phyloP scores from a whole-genome alignment of 164 flowering plant genomes.

The Magnolia kwangsiensis region DNA sequence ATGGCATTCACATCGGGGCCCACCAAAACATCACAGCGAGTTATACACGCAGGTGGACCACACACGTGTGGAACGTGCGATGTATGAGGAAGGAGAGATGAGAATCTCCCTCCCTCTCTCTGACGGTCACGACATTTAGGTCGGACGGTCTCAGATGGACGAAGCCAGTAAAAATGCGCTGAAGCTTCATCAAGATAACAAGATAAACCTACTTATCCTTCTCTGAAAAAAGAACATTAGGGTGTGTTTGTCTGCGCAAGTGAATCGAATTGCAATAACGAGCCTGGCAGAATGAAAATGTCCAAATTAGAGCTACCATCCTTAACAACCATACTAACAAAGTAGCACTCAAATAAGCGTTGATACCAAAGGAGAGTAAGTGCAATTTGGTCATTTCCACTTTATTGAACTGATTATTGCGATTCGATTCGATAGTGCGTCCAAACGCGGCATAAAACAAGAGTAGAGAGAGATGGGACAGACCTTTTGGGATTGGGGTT shows the following conservation, averaged over 20 bases:
- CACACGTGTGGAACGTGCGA: too few relatives aligned
- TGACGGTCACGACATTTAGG: too few relatives aligned
- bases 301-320: neutral
- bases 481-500: conserved; percentile 15
- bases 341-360: too few relatives aligned
- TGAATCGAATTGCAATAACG: neutral
- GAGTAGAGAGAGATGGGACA: neutral
- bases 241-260: neutral
- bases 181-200: neutral
- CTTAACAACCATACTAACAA: too few relatives aligned
- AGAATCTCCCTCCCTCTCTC: too few relatives aligned
- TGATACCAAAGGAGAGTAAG: neutral
- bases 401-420: neutral
- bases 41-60: too few relatives aligned
- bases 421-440: neutral
- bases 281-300: neutral
- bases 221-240: neutral
- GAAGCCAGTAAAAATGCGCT: too few relatives aligned
- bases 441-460: neutral
- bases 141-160: too few relatives aligned
- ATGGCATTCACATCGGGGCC: too few relatives aligned
- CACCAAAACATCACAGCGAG: too few relatives aligned
- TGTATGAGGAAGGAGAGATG: too few relatives aligned
- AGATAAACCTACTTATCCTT: neutral
- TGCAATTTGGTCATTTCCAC: neutral